Evolutionary conservation across 306 rosid species (phyloP).

Genomic region (Morella rubra): DNA sequence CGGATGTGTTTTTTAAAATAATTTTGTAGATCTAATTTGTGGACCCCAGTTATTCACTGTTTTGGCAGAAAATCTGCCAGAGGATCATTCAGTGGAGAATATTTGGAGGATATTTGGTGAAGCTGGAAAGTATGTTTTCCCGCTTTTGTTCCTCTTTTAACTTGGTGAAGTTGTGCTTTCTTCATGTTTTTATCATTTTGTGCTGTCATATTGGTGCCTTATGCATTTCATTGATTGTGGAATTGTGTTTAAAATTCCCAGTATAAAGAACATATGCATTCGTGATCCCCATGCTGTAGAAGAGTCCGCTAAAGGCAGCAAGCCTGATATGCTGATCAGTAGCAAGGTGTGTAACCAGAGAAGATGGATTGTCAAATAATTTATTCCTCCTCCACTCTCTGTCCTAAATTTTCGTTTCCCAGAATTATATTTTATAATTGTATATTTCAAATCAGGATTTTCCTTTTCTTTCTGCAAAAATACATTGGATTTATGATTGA

Average conservation of each 20-base stretch:
- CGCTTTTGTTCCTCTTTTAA: constrained; percentile 6
- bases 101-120: constrained; percentile 63
- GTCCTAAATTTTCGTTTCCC: neutral
- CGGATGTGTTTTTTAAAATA: constrained; percentile 3
- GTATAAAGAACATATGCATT: constrained; percentile 63
- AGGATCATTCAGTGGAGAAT: constrained; percentile 79
- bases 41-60: constrained; percentile 82
- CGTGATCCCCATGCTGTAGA: constrained; percentile 54
- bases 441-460: neutral
- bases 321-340: constrained; percentile 54
- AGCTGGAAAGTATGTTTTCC: constrained; percentile 76
- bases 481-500: neutral
- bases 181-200: neutral
- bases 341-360: constrained; percentile 54
- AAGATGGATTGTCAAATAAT: neutral
- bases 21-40: constrained; percentile 41
- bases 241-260: constrained; percentile 37
- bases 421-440: neutral
- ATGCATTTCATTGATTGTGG: constrained; percentile 17
- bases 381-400: neutral
- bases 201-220: neutral
- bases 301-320: constrained; percentile 51
- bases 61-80: constrained; percentile 89
- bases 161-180: constrained; percentile 10
- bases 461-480: neutral